Percentiles rank a stretch among this genome's conserved stretches.
Evolutionary conservation across 352 stramenopile species (phyloP).

Genomic region (Phytophthora lateralis): DNA sequence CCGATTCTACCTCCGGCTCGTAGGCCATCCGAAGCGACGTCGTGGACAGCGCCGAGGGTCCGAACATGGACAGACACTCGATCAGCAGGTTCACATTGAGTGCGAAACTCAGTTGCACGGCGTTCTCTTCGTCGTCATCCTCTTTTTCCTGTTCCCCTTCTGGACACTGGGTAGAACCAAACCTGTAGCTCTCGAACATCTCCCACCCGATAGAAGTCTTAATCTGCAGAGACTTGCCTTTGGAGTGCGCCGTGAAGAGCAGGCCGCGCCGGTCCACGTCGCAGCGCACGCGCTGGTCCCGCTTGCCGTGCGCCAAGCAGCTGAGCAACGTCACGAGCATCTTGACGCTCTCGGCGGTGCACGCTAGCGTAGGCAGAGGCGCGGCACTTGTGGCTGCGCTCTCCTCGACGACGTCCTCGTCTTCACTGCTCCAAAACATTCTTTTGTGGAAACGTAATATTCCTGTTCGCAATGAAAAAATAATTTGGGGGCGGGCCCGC

Average conservation of each 20-base stretch:
- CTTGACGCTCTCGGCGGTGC: constrained; percentile 73
- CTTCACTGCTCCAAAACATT: constrained; percentile 35
- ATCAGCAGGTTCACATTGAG: constrained; percentile 75
- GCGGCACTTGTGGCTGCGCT: background rate
- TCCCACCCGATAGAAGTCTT: constrained; percentile 82
- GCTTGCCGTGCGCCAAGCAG: constrained; percentile 69
- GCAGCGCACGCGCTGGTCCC: constrained; percentile 80
- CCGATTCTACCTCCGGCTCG: constrained; percentile 43
- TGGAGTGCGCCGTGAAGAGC: constrained; percentile 83
- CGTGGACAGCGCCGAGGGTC: constrained; percentile 58
- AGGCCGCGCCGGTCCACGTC: constrained; percentile 69
- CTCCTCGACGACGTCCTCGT: constrained; percentile 10
- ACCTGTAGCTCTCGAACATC: constrained; percentile 76
- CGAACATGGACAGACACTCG: constrained; percentile 86
- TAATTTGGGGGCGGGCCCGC: too few species aligned
- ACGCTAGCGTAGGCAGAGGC: constrained; percentile 48
- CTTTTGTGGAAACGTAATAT: background rate
- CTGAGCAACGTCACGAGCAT: constrained; percentile 74
- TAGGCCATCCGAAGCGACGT: constrained; percentile 83
- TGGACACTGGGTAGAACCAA: constrained; percentile 21
- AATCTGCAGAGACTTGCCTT: constrained; percentile 87
- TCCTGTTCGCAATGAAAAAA: too few species aligned
- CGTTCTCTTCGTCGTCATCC: constrained; percentile 23
- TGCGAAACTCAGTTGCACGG: constrained; percentile 68
- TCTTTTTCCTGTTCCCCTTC: constrained; percentile 22